Base-by-base conservation (phyloP, 2,329 filamentous ascomycete genomes). In the Niveomyces coronatus region DNA sequence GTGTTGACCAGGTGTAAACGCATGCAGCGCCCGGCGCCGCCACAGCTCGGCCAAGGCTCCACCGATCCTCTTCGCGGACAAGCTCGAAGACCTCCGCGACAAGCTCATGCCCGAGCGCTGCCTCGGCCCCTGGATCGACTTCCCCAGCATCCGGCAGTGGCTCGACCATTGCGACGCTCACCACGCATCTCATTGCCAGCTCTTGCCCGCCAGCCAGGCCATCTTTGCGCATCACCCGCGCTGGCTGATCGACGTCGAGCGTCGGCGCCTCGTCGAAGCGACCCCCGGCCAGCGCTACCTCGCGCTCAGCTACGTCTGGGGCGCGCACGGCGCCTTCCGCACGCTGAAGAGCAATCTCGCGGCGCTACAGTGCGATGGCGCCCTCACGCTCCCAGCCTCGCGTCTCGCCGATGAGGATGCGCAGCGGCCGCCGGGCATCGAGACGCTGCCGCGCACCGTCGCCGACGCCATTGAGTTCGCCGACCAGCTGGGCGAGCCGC, bases 271-370 rank as follows among this genome's bases (percentile, higher is more conserved):
- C 18, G 37, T 39, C 14, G 22, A 11, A 9, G 37, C 37, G 11
- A 8, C 5, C 23, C 37, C 37, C 18, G 31, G 31, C 6, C 37
- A 39, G 24, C 37, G 31, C n/a, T 48, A 48, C 23, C n/a, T 45
- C 13, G 46, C 46, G 2, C 38, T 48, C 7, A 48, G 46, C 40
- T 48, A 48, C 13, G 45, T 44, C 17, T 48, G 46, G 46, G 46
- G 45, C 29, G 40, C 35, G 20, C 9, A 24, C 11, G 19, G 31
- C 11, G 11, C 37, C 23, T 39, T 39, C 19, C 37, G 34, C 18
- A 39, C 37, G 4, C 37, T 39, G 4, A 13, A 4, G n/a, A 18
- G 37, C 37, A 39, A 39, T 15, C 13, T 39, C 24, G 37, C 18
- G n/a, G 31, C 31, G 23, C 31, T 39, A 11, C 30, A 39, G 37